These are phyloP conservation scores for Crucibulum cyathiforme DNA, from an alignment of 1,284 basidiomycete species.

Conservation along the genomic window DNA sequence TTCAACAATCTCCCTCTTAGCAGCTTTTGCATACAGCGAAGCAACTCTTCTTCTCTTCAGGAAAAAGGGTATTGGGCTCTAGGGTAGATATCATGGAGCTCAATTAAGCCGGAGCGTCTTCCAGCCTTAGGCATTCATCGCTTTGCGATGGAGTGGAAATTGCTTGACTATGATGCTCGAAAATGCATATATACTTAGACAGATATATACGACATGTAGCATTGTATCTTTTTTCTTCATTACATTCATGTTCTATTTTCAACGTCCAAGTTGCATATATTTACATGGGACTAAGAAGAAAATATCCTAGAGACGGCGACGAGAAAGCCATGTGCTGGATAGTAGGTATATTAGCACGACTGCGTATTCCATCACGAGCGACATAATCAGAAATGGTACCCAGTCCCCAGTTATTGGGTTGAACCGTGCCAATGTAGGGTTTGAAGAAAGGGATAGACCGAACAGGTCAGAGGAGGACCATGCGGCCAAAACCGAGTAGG, in stretches of 20 bases:
- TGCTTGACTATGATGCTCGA: slow-evolving; percentile 78
- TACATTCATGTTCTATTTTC: background rate
- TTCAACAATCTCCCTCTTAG: slow-evolving; percentile 21
- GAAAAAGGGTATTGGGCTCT: slow-evolving; percentile 56
- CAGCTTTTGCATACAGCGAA: slow-evolving; percentile 22
- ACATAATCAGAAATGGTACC: slow-evolving; percentile 60
- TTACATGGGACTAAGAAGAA: background rate
- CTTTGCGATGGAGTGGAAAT: slow-evolving; percentile 54
- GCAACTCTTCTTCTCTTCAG: slow-evolving; percentile 44
- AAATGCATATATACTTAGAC: slow-evolving; percentile 42
- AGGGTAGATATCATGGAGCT: slow-evolving; percentile 55
- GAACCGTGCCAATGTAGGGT: slow-evolving; percentile 54
- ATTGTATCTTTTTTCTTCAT: background rate
- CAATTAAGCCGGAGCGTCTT: slow-evolving; percentile 84
- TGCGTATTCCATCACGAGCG: slow-evolving; percentile 63
- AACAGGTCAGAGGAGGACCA: slow-evolving; percentile 59
- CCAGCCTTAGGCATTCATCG: slow-evolving; percentile 48
- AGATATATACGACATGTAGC: background rate
- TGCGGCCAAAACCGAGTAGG: slow-evolving; percentile 59
- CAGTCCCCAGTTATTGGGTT: slow-evolving; percentile 60
- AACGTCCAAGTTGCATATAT: background rate
- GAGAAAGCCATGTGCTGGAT: slow-evolving; percentile 46
- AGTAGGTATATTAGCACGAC: slow-evolving; percentile 54
- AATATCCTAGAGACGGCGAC: slow-evolving; percentile 27
- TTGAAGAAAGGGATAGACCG: slow-evolving; percentile 40